These are phyloP conservation scores for Eucalyptus sp. DNA, from an alignment of 345 rosid species.

Conservation along the genomic window DNA sequence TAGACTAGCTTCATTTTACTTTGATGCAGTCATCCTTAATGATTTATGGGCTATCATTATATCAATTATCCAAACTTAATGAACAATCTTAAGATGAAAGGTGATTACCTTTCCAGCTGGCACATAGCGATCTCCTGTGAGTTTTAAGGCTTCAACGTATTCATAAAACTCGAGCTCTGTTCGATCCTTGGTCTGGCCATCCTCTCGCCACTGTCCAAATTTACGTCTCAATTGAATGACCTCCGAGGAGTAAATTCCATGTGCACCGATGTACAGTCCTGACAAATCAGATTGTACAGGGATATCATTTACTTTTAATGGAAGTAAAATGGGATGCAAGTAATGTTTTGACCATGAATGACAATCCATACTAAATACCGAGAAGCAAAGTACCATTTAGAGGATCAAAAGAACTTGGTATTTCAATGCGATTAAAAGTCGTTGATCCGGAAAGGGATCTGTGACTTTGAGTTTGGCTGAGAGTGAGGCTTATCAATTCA, in stretches of 20 bases:
- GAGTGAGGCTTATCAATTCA: slow-evolving; percentile 66
- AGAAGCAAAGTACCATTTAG: slow-evolving; percentile 40
- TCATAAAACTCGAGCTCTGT: slow-evolving; percentile 73
- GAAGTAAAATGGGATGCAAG: background rate
- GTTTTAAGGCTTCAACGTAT: slow-evolving; percentile 84
- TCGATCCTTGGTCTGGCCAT: slow-evolving; percentile 34
- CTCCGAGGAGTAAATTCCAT: slow-evolving; percentile 77
- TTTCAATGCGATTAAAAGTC: slow-evolving; percentile 71
- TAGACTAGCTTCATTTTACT: background rate
- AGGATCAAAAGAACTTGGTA: slow-evolving; percentile 54
- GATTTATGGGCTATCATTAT: background rate
- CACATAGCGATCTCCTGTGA: slow-evolving; percentile 87
- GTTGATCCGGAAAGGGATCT: slow-evolving; percentile 77
- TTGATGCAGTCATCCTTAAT: background rate
- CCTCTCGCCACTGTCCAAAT: slow-evolving; percentile 87
- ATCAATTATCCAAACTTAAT: background rate
- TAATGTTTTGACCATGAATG: background rate
- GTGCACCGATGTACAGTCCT: slow-evolving; percentile 89
- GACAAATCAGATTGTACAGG: slow-evolving; percentile 4
- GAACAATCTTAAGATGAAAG: background rate
- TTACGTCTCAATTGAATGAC: slow-evolving; percentile 73
- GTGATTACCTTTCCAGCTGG: slow-evolving; percentile 87
- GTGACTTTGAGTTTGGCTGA: slow-evolving; percentile 57
- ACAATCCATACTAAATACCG: background rate
- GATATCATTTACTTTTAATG: background rate